phyloP scores from a whole-genome alignment of 2,329 filamentous ascomycete genomes.

The Penicillium sp. region DNA sequence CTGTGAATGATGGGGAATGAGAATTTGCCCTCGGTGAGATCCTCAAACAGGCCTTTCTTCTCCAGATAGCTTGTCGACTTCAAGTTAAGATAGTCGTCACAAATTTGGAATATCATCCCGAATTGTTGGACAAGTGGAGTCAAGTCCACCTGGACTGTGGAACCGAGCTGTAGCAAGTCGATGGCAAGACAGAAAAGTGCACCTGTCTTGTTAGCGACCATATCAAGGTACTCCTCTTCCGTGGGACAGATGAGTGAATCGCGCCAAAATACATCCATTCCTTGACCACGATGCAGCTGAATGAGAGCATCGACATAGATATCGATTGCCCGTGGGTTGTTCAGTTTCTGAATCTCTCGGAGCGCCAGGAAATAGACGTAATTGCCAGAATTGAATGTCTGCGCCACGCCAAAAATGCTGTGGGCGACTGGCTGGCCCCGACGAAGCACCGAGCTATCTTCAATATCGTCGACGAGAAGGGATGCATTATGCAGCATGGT shows the following conservation, averaged over 20 bases:
- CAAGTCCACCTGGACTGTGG: conserved; percentile 43
- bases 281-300: conserved; percentile 53
- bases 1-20: conserved; percentile 94
- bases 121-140: conserved; percentile 70
- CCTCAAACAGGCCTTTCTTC: conserved; percentile 94
- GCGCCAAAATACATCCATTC: conserved; percentile 55
- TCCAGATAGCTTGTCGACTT: conserved; percentile 70
- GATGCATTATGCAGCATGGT: conserved; percentile 53
- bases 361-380: conserved; percentile 53
- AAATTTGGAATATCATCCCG: conserved; percentile 53
- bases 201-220: conserved; percentile 56
- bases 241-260: conserved; percentile 51
- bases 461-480: conserved; percentile 54
- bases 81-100: conserved; percentile 86
- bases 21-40: conserved; percentile 96
- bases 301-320: conserved; percentile 52
- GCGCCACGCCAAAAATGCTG: conserved; percentile 54
- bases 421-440: conserved; percentile 54
- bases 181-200: conserved; percentile 52
- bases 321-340: conserved; percentile 45
- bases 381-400: conserved; percentile 58
- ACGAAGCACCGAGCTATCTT: conserved; percentile 53
- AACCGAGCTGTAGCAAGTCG: conserved; percentile 52
- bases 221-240: conserved; percentile 53
- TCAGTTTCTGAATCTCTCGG: conserved; percentile 47